Percentiles rank a stretch among this genome's conserved stretches.
Evolutionary conservation across 805 yeast genomes (phyloP).

Genomic region (Wickerhamomyces canadensis): DNA sequence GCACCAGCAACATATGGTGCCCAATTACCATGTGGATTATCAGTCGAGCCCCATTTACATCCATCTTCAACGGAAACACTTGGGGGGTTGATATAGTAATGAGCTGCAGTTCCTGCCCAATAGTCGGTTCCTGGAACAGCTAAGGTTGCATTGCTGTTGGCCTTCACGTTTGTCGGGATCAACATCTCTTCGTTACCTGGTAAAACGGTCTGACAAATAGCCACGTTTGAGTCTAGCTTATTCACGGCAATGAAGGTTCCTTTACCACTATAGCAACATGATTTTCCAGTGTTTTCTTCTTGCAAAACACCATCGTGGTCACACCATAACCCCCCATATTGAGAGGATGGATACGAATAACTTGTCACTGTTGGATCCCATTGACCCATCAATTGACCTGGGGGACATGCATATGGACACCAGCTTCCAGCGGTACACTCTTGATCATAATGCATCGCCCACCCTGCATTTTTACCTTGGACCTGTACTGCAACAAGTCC

Average conservation of each 20-base stretch:
- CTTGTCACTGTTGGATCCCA: constrained; percentile 78
- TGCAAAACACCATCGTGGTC: constrained; percentile 61
- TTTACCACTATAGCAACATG: constrained; percentile 71
- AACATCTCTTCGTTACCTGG: constrained; percentile 96
- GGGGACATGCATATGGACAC: constrained; percentile 90
- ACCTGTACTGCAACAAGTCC: constrained; percentile 70
- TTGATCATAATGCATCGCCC: constrained; percentile 82
- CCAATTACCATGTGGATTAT: constrained; percentile 81
- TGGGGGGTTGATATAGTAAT: constrained; percentile 79
- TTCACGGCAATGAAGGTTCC: constrained; percentile 66
- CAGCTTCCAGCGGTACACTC: constrained; percentile 68
- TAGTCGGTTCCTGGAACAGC: constrained; percentile 86
- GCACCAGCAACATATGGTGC: constrained; percentile 92
- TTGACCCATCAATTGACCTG: constrained; percentile 83
- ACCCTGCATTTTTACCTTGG: constrained; percentile 60
- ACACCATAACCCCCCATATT: constrained; percentile 81
- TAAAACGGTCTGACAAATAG: constrained; percentile 87
- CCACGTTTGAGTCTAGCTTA: constrained; percentile 52
- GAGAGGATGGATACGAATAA: constrained; percentile 72
- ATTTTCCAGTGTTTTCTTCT: constrained; percentile 51
- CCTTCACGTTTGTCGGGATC: constrained; percentile 70
- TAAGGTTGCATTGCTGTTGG: constrained; percentile 41
- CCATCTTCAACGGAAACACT: constrained; percentile 73
- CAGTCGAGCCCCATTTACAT: constrained; percentile 76
- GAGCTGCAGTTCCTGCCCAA: constrained; percentile 85